phyloP scores from a whole-genome alignment of 306 rosid species.

The Amphicarpaea edgeworthii region DNA sequence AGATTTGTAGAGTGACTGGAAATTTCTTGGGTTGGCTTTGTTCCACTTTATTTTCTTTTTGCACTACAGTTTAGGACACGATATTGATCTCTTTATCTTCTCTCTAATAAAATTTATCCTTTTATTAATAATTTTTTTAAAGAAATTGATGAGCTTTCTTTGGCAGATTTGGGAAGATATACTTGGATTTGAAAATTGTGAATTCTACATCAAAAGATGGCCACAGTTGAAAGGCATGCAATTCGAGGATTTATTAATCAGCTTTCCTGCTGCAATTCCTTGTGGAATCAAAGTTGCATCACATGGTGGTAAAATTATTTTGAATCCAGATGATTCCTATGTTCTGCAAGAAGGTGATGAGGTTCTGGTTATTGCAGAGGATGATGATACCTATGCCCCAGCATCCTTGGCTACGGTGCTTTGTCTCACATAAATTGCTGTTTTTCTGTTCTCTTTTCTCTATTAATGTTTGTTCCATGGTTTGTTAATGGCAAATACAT shows the following conservation, averaged over 20 bases:
- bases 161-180: conserved; percentile 96
- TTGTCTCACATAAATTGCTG: conserved; percentile 45
- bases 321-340: conserved; percentile 88
- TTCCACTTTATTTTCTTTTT: conserved; percentile 5
- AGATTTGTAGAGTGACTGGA: conserved; percentile 8
- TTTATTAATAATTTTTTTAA: neutral
- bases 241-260: conserved; percentile 77
- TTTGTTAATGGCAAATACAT: conserved; percentile 16
- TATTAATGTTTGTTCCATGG: conserved; percentile 14
- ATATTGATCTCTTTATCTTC: neutral
- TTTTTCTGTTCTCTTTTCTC: conserved; percentile 23
- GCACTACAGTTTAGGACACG: conserved; percentile 24
- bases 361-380: conserved; percentile 91
- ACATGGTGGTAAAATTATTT: conserved; percentile 76
- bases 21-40: conserved; percentile 2
- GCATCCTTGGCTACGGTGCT: conserved; percentile 82
- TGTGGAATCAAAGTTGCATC: conserved; percentile 92
- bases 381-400: conserved; percentile 89
- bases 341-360: conserved; percentile 89
- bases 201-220: conserved; percentile 95
- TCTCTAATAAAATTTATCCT: conserved; percentile 7
- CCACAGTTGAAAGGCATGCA: conserved; percentile 81
- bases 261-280: conserved; percentile 92
- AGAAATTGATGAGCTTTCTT: conserved; percentile 36
- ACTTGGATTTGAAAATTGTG: conserved; percentile 95